Conservation (phyloP, 768 basidiomycete genomes). For the Leccinellum albellum region DNA sequence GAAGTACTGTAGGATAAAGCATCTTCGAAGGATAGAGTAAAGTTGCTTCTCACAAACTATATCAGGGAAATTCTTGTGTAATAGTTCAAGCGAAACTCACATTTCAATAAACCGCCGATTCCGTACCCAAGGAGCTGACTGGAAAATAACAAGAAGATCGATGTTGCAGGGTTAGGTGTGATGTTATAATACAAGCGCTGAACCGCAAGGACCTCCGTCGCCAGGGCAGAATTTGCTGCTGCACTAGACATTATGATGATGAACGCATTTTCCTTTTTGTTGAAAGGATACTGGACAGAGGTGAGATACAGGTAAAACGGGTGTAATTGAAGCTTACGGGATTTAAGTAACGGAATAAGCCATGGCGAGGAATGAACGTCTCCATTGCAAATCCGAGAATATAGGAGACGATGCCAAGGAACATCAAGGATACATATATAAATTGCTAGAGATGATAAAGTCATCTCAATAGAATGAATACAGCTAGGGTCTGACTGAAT, state of each 20-base stretch:
- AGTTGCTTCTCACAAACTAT: constrained; percentile 9
- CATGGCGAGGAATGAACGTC: constrained; percentile 41
- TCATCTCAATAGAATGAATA: neutral
- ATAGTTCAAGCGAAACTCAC: constrained; percentile 24
- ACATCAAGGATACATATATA: constrained; percentile 49
- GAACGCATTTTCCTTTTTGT: constrained; percentile 58
- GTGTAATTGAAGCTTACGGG: constrained; percentile 29
- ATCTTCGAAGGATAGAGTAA: constrained; percentile 44
- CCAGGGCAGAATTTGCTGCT: constrained; percentile 50
- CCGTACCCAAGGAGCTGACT: constrained; percentile 46
- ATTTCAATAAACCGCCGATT: constrained; percentile 50
- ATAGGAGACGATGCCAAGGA: constrained; percentile 49
- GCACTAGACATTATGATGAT: constrained; percentile 57
- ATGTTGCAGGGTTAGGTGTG: constrained; percentile 41
- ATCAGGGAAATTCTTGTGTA: neutral
- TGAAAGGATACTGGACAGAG: constrained; percentile 47
- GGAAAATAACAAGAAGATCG: constrained; percentile 41
- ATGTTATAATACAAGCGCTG: constrained; percentile 53
- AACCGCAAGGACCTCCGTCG: constrained; percentile 51
- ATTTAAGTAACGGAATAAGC: constrained; percentile 48
- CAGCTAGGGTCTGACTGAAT: neutral
- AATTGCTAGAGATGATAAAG: constrained; percentile 40
- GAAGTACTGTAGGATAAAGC: constrained; percentile 36
- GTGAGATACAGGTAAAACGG: neutral
- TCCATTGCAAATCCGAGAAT: constrained; percentile 47